Evolutionary conservation across 768 basidiomycete genomes (phyloP), one percentile per base, ranked within the genome.

Genomic region (Phanerodontia chrysosporium): DNA sequence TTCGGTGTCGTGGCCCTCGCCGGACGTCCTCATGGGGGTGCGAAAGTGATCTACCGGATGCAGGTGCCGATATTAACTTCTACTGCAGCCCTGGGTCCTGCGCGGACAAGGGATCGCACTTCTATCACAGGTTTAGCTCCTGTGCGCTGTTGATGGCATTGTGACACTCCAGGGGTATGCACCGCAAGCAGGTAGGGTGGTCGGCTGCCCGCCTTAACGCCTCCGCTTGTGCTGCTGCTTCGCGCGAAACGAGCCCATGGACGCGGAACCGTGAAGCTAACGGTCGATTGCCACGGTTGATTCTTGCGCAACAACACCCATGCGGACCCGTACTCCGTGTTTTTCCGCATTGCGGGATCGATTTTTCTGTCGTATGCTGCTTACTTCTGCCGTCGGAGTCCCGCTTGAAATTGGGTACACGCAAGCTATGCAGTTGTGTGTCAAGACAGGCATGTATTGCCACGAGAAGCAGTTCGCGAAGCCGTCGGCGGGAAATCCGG

Each of bases 21-120:
- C 39, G 39, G 46, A 48, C 22, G 18, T 6, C 28, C 4, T 28
- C 30, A 22, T 32, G 27, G 22, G 21, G 28, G 30, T 51, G 49
- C 18, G 49, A 51, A 51, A 51, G 49, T 51, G 49, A 51, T 51
- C 49, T 51, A 30, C 49, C 49, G 49, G 49, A 22, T 30, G 30
- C 10, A 28, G 14, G 46, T 6, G 46, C 46, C 46, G 46, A 48
- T 24, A 48, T 48, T 25, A 48, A 28, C 46, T 51, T 51, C 49
- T 32, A 51, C 12, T 21, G 29, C 49, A 51, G 28, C 12, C 14
- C 49, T 2, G 30, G n/a, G 29, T 3, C 29, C 49, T 30, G 49
- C 49, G 27, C 24, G 46, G 46, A 25, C 46, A 25, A 7, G 45
- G 24, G 39, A 42, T 42, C 39, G 6, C 18, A 18, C 39, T 42